Conservation (phyloP, 1,284 basidiomycete species). For the Xerocomus amazonicus region DNA sequence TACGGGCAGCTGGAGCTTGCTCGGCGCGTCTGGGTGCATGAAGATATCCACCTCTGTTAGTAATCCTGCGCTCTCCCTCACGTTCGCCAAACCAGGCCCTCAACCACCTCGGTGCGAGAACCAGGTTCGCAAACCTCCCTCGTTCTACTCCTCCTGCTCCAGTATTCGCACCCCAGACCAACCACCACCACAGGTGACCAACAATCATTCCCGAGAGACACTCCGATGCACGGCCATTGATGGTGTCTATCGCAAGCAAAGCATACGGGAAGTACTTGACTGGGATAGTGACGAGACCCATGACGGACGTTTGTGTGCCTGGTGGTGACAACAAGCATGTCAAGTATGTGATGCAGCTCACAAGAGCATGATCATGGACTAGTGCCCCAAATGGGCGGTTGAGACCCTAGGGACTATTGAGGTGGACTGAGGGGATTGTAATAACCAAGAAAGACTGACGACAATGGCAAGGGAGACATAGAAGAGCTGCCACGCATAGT, state of each 20-base stretch:
- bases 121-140: conserved; percentile 26
- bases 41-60: conserved; percentile 21
- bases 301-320: conserved; percentile 64
- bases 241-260: conserved; percentile 68
- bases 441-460: conserved; percentile 39
- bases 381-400: conserved; percentile 62
- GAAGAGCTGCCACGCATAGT: conserved; percentile 73
- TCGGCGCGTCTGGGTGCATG: conserved; percentile 29
- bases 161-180: conserved; percentile 46
- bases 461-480: conserved; percentile 55
- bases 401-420: conserved; percentile 39
- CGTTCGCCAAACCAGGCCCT: conserved; percentile 34
- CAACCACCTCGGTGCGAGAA: conserved; percentile 40
- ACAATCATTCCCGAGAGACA: conserved; percentile 68
- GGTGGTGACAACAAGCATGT: conserved; percentile 63
- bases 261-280: conserved; percentile 73
- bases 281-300: conserved; percentile 72
- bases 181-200: conserved; percentile 80
- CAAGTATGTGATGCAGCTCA: conserved; percentile 68
- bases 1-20: conserved; percentile 24
- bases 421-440: background rate
- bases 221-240: conserved; percentile 63
- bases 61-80: conserved; percentile 14
- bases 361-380: conserved; percentile 64
- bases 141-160: conserved; percentile 30